Evolutionary conservation across 768 basidiomycete species (phyloP), one percentile per base, ranked within the genome.

Genomic region (Boletus rufocinnamomeus): DNA sequence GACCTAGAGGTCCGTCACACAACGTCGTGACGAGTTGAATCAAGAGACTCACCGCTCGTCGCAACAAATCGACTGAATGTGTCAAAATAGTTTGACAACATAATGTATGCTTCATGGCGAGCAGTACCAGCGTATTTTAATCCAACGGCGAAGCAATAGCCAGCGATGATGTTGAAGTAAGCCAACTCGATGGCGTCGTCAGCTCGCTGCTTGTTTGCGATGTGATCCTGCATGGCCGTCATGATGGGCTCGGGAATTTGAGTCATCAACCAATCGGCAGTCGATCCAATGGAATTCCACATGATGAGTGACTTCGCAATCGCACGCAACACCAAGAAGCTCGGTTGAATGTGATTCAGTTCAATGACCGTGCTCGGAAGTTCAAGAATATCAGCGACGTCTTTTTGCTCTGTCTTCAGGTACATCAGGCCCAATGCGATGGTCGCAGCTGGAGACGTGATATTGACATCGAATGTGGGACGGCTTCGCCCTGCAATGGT

Each of bases 91-190:
- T 82, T 80, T 59, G 95, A 87, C 54, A 98, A 81, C 70, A 92
- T 81, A 46, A 82, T 76, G 68, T 97, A 93, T 2, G 95, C 96
- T 63, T 94, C 88, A 58, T 94, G 89, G 21, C 90, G 81, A 0
- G 95, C 95, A 2, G 94, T 96, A 6, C 97, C 96, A 4, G 96
- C 96, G 65, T 86, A 97, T 71, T 96, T 98, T 59, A 99, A 76
- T 11, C 88, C 95, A 40, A 98, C 82, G 2, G 86, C 92, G 62
- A 98, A 95, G 74, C 95, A 98, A 56, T 88, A 88, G 3, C 93
- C 96, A 2, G 95, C 87, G 35, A 96, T 74, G 59, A 98, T 89
- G 69, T 96, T 90, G 74, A 91, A 92, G 73, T 95, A 92, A 0
- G 95, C 96, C 54, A 97, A 72, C 67, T 98, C 94, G 62, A 88